Evolutionary conservation across 768 basidiomycete genomes (phyloP), one percentile per base, ranked within the genome.

Genomic region (Chalciporus chontae): DNA sequence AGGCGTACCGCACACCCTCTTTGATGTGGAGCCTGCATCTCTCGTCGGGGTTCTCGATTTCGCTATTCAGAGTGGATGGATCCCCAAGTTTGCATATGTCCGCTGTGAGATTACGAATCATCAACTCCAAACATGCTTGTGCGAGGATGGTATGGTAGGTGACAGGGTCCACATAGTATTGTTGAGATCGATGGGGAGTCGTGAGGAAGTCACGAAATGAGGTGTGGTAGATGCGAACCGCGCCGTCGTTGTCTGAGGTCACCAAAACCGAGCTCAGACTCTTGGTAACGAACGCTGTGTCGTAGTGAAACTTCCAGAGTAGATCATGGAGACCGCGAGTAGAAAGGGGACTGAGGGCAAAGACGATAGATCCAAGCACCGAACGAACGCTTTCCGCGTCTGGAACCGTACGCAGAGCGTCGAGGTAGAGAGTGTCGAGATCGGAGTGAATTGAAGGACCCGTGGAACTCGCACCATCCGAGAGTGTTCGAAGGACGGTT

Each of bases 201-300:
- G 58, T 50, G 46, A 60, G 54, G 47, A 60, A 60, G 29, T 60
- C 58, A 14, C 58, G 54, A 36, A 60, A 60, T 13, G 58, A 60
- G 10, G 58, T 60, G 29, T 60, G 58, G 39, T 60, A 60, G 24
- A 60, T 39, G 24, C 55, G 43, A 46, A 60, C 29, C n/a, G 48
- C 32, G 31, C 54, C 53, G 7, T 56, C 44, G 3, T 42, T 50
- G 38, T 50, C 40, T 15, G 58, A 50, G 24, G 51, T 39, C 39
- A 51, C 24, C 27, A 60, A 48, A 5, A 60, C 58, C 8, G 58
- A 60, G 13, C 45, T 29, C 43, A 60, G 54, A 19, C 32, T 53
- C 32, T 45, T 49, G 44, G 53, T 27, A 39, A 56, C 31, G 24
- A 56, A 50, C 21, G 40, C 17, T 17, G 45, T 40, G 27, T 60